Base-by-base conservation (phyloP, 345 rosid species). In the Chamaenerion angustifolium region DNA sequence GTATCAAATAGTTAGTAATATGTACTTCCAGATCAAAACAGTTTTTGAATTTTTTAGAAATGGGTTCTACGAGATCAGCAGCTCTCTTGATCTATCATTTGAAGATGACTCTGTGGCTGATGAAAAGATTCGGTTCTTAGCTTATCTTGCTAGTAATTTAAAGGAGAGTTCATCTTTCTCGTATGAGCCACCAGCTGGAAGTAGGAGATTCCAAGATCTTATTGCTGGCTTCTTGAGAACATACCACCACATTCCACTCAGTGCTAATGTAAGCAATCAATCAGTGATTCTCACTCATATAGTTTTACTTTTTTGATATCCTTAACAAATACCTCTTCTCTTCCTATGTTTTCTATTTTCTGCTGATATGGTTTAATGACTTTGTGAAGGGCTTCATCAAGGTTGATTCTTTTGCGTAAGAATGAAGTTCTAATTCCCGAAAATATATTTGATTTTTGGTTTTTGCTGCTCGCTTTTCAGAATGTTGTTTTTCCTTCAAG, bases 81-180 rank as follows among this genome's bases (percentile, higher is more conserved):
- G 83, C 71, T 90, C 98, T 1, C 79, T 90, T 46, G 96, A 90
- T 71, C 75, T 90, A 62, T 87, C 78, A 21, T 92, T 92, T 57
- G 85, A 78, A 64, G 95, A 86, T 69, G 98, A 92, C 60, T 65
- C 83, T 16, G 96, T 92, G 71, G 98, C 96, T 17, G 98, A 90
- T 66, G 98, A 90, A 85, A 90, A 83, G 74, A 81, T 90, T 48
- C 87, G 96, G 2, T 90, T 86, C 77, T 83, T 83, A 46, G 85
- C 93, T 65, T 83, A 80, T 82, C 93, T 90, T 64, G 87, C 96
- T 51, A 68, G 72, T 52, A 70, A 69, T 56, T 57, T 86, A 69
- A 87, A 80, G 66, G 76, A 60, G 59, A 67, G 49, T 49, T 80
- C 93, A 44, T 73, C 63, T 68, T 83, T 87, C 67, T 85, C 87